Evolutionary conservation across 768 basidiomycete species (phyloP).

Genomic region (Pholiota microspora): DNA sequence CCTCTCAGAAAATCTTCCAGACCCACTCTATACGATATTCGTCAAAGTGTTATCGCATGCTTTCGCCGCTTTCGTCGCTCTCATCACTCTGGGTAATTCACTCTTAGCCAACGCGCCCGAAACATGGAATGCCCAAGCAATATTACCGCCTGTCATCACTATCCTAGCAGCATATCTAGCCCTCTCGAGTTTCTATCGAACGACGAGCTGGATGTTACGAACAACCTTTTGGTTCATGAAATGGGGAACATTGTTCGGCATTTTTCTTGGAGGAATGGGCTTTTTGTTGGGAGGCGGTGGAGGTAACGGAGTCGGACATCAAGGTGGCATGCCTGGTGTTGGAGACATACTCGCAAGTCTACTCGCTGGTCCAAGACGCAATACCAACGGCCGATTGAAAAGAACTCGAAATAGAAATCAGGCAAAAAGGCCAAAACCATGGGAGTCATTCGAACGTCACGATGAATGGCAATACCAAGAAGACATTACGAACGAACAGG

Average conservation of each 20-base stretch:
- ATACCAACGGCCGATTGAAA: constrained; percentile 1
- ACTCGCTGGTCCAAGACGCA: constrained; percentile 25
- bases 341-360: constrained; percentile 32
- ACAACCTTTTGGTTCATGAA: constrained; percentile 69
- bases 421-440: constrained; percentile 41
- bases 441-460: constrained; percentile 68
- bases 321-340: constrained; percentile 37
- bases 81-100: constrained; percentile 45
- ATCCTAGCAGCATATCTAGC: constrained; percentile 74
- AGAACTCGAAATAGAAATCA: constrained; percentile 17
- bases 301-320: constrained; percentile 29
- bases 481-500: constrained; percentile 6
- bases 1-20: constrained; percentile 53
- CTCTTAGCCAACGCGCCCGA: constrained; percentile 50
- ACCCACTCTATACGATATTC: constrained; percentile 51
- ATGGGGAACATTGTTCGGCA: constrained; percentile 65
- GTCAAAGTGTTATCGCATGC: constrained; percentile 50
- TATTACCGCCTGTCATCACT: constrained; percentile 74
- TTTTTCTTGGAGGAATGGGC: constrained; percentile 50
- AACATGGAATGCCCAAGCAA: constrained; percentile 64
- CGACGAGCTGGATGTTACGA: constrained; percentile 72
- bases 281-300: constrained; percentile 46
- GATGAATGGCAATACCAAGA: constrained; percentile 53
- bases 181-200: constrained; percentile 74
- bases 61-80: constrained; percentile 47